A percentile compares a stretch with the other conserved stretches of the same genome.
Conservation (phyloP, 805 yeast species). For the Barnettozyma californica region DNA sequence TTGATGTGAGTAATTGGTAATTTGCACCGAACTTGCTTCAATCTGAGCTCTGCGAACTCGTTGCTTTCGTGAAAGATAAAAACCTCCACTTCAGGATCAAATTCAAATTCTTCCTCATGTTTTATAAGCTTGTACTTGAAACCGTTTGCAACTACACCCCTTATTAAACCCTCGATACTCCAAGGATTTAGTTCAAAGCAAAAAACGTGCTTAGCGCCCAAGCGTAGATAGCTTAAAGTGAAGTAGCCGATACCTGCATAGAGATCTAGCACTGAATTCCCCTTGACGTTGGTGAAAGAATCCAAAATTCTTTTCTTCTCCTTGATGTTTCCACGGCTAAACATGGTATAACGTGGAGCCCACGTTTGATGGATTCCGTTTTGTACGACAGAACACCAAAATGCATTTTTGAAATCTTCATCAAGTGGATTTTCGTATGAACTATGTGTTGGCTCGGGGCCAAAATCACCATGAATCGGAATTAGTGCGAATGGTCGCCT, state of each 20-base stretch:
- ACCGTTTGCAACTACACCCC: slow-evolving; percentile 47
- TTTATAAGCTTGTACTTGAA: slow-evolving; percentile 34
- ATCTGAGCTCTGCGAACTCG: slow-evolving; percentile 43
- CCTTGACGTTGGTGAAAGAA: slow-evolving; percentile 31
- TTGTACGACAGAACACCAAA: slow-evolving; percentile 70
- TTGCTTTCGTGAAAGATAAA: slow-evolving; percentile 62
- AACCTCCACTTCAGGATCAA: slow-evolving; percentile 20
- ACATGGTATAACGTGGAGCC: slow-evolving; percentile 87
- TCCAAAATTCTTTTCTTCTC: slow-evolving; percentile 66
- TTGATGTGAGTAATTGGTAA: slow-evolving; percentile 52
- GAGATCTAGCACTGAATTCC: slow-evolving; percentile 53
- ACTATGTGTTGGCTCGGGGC: slow-evolving; percentile 32
- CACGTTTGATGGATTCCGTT: slow-evolving; percentile 74
- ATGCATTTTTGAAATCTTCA: slow-evolving; percentile 43
- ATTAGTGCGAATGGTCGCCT: slow-evolving; percentile 59
- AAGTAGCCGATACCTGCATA: slow-evolving; percentile 88
- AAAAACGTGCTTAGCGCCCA: slow-evolving; percentile 46
- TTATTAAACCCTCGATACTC: slow-evolving; percentile 66
- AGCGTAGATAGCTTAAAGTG: slow-evolving; percentile 57
- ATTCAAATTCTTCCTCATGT: slow-evolving; percentile 27
- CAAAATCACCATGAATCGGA: slow-evolving; percentile 65
- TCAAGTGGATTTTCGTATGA: slow-evolving; percentile 32
- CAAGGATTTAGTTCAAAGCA: slow-evolving; percentile 87
- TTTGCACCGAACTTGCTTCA: not conserved
- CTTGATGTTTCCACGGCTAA: slow-evolving; percentile 79